Base-by-base conservation (phyloP, 495 filamentous ascomycete species). In the Geopyxis carbonaria region DNA sequence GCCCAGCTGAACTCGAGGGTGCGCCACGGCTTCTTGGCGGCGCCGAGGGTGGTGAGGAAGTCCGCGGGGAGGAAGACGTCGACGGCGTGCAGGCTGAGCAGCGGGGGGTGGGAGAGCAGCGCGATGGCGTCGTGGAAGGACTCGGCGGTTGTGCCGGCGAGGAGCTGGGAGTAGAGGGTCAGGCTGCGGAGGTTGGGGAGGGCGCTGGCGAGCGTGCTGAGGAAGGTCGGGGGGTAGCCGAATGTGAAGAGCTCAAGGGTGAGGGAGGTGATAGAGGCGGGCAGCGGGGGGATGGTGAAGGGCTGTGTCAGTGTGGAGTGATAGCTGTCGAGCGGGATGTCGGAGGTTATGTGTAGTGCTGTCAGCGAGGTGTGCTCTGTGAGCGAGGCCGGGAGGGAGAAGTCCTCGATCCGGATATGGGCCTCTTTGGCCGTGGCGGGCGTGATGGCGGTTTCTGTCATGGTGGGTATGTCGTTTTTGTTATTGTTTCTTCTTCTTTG, bases 221-320 rank as follows among this genome's bases (percentile, higher is more conserved):
- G 53, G 36, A 61, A 65, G 18, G 51, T 50, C 2, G 59, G 35
- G 2, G 61, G 62, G 42, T 60, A 65, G 23, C 62, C 62, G 9
- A 63, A 47, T 13, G 50, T 49, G 56, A 65, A 65, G 23, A 65
- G 56, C 40, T 63, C 61, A 20, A 65, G 57, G 2, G 61, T 61
- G 1, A 65, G 46, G 34, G 55, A 54, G 35, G 53, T 59, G 40
- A 44, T 45, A 3, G 31, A 34, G 31, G 11, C 3, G 3, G 31
- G 31, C 3, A 34, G 31, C 13, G 7, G 20, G 14, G 3, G 31
- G 15, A 29, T 46, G 44, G 7, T 46, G 44, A 10, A 53, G 47
- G n/a, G 38, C n/a, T 0, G 44, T 43, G 40, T 50, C 14, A 15
- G 43, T 34, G 36, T 42, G 45, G 3, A 40, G 20, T 32, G 38